Evolutionary conservation across 305 asterid genomes (phyloP), one percentile per base, ranked within the genome.

Genomic region (Rubia peregrina): DNA sequence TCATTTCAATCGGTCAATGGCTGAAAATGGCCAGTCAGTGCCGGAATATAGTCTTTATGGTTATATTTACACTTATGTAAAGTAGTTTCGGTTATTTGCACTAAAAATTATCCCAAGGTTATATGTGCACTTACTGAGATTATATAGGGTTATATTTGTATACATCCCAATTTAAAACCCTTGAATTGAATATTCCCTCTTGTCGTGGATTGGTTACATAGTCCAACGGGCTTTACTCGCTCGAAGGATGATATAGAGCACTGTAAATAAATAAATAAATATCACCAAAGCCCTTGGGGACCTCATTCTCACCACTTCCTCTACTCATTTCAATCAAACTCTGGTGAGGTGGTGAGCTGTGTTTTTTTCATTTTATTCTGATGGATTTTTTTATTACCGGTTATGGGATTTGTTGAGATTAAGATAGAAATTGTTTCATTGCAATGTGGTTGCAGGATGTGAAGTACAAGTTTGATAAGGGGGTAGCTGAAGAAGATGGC

Each of bases 291-390:
- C 93, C 72, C 88, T 95, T 44, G 63, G 83, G 43, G 91, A 90
- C 80, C 90, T 88, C 21, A 74, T 90, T 65, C 82, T 83, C 67
- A 83, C 89, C 72, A 93, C 97, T 48, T 85, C 95, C 0, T 89
- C 95, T 30, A 90, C 90, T 12, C 98, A 93, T 83, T 82, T 90
- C 69, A 77, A 80, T 72, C 97, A 86, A 82, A 86, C 95, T 33
- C 73, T 85, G 56, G 98, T 90, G 85, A 86, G 80, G n/a, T n/a
- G n/a, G n/a, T n/a, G n/a, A n/a, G n/a, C 19, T 46, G 41, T 43
- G 56, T n/a, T 43, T 21, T 66, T 19, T 43, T 4, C n/a, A 19
- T 55, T 51, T 65, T 68, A 36, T 69, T 48, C 21, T 19, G 40
- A 5, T 3, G 49, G 4, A 16, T 49, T 22, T 75, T 3, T 46